Conservation (phyloP, 73 alveolate species). For the Symbiodinium natans region DNA sequence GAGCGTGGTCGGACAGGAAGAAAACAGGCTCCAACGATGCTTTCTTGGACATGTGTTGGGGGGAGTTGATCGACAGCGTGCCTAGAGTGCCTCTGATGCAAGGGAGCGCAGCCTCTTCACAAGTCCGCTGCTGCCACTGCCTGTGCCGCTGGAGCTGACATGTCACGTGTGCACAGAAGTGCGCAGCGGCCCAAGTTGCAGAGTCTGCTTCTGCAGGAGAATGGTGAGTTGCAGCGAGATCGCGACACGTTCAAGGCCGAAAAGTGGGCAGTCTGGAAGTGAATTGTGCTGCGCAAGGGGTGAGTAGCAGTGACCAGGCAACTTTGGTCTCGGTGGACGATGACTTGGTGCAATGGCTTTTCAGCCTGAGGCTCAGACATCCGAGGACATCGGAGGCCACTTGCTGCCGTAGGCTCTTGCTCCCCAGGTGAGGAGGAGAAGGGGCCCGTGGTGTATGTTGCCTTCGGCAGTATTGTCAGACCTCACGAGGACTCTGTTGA, state of each 20-base stretch:
- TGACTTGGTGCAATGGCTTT: slow-evolving; percentile 67
- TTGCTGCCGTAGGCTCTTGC: not conserved
- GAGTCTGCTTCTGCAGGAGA: slow-evolving; percentile 12
- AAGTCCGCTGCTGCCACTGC: slow-evolving; percentile 81
- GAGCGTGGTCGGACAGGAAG: not conserved
- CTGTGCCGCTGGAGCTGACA: slow-evolving; percentile 47
- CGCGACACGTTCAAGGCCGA: slow-evolving; percentile 68
- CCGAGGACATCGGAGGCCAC: not conserved
- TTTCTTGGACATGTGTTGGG: no score
- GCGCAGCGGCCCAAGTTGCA: not conserved
- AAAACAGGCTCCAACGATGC: not conserved
- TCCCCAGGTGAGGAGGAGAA: slow-evolving; percentile 51
- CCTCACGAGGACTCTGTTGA: slow-evolving; percentile 18
- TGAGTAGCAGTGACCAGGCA: slow-evolving; percentile 3
- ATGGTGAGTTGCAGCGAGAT: slow-evolving; percentile 55
- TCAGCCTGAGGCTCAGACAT: not conserved
- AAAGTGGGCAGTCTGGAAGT: not conserved
- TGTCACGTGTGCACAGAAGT: not conserved
- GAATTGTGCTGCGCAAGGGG: not conserved
- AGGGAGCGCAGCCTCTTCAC: slow-evolving; percentile 81
- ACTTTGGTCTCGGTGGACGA: slow-evolving; percentile 48
- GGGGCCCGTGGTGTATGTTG: slow-evolving; percentile 71
- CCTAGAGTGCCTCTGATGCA: not conserved
- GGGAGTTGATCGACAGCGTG: no score
- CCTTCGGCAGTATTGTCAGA: slow-evolving; percentile 85